Evolutionary conservation across 768 basidiomycete genomes (phyloP).

Genomic region (Rhizopogon vulgaris): DNA sequence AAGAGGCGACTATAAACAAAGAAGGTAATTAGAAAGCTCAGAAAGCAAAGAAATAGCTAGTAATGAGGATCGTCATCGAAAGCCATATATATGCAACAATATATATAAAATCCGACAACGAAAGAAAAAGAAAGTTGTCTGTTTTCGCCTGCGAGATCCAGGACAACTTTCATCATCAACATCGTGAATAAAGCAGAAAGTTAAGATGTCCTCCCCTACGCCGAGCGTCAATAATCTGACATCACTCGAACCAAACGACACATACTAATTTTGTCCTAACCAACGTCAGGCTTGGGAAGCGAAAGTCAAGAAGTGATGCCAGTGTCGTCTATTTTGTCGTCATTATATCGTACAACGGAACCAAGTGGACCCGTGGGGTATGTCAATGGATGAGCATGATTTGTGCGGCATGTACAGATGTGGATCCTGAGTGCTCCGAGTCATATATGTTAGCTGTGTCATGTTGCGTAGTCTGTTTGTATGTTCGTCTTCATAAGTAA

Average conservation of each 20-base stretch:
- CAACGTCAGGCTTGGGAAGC: neutral
- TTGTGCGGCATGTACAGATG: conserved; percentile 1
- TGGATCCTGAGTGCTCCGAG: neutral
- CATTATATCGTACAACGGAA: conserved; percentile 18
- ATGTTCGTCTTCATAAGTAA: neutral
- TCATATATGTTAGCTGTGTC: neutral
- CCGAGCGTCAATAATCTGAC: neutral
- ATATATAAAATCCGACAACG: neutral
- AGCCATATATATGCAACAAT: neutral
- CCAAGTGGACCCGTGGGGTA: conserved; percentile 8
- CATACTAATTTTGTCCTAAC: neutral
- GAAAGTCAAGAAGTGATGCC: neutral
- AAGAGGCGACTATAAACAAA: neutral
- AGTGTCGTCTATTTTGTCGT: neutral
- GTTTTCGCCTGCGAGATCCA: neutral
- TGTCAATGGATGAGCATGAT: neutral
- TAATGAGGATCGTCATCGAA: neutral
- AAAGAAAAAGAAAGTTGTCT: neutral
- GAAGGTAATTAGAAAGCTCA: neutral
- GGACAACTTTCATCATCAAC: neutral
- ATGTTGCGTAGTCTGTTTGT: conserved; percentile 5
- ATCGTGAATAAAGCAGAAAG: neutral
- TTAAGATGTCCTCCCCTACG: neutral
- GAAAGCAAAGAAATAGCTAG: neutral
- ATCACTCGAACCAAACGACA: neutral